A percentile compares a stretch with the other conserved stretches of the same genome.
Evolutionary conservation across 768 basidiomycete species (phyloP).

Genomic region (Rhizopogon roseolus): DNA sequence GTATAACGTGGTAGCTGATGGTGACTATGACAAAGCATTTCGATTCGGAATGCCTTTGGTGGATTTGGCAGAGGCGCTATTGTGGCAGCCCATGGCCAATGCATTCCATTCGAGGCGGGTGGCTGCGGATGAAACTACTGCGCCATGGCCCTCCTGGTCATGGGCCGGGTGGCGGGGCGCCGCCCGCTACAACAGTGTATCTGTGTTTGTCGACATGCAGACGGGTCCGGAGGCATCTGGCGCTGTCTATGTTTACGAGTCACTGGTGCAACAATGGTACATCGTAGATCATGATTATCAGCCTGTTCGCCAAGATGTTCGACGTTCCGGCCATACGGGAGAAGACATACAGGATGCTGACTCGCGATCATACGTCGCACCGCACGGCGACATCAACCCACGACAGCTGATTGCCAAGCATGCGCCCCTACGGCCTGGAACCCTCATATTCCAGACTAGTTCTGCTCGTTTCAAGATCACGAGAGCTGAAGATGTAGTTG

Average conservation of each 20-base stretch:
- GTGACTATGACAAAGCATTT: background rate
- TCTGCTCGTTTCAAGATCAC: slow-evolving; percentile 8
- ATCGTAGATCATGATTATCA: slow-evolving; percentile 7
- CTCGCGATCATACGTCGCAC: background rate
- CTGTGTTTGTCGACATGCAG: slow-evolving; percentile 2
- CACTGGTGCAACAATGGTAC: slow-evolving; percentile 12
- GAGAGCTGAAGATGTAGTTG: background rate
- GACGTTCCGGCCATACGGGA: too few species aligned
- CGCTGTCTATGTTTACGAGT: background rate
- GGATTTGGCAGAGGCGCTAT: slow-evolving; percentile 9
- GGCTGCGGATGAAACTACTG: background rate
- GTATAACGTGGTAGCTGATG: background rate
- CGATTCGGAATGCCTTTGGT: background rate
- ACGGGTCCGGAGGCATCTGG: background rate
- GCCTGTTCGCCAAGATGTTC: slow-evolving; percentile 11
- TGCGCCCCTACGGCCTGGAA: slow-evolving; percentile 4
- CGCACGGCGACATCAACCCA: background rate
- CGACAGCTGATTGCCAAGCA: background rate
- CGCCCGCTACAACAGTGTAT: background rate
- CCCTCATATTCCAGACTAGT: slow-evolving; percentile 18
- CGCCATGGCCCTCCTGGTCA: slow-evolving; percentile 18
- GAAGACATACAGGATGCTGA: background rate
- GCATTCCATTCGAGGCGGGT: slow-evolving; percentile 2
- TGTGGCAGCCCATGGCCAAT: slow-evolving; percentile 11
- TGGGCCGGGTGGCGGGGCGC: slow-evolving; percentile 21